Evolutionary conservation across 352 stramenopile genomes (phyloP), one percentile per base, ranked within the genome.

Genomic region (Phytophthora sp.): DNA sequence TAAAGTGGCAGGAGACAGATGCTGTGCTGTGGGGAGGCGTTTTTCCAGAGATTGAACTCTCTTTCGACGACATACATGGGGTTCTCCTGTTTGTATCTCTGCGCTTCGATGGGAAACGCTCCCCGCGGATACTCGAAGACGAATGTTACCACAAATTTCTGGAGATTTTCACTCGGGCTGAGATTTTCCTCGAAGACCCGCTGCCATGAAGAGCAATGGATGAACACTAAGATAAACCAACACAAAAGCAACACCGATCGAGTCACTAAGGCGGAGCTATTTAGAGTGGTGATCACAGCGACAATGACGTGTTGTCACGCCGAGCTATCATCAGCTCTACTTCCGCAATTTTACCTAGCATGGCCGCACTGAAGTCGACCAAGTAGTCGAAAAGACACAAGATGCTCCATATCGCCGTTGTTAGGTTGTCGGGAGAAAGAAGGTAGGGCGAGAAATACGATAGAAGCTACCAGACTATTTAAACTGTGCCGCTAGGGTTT

Each of bases 1-100:
- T 98, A 27, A 88, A 86, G 27, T 99, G 97, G 86, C 51, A 93
- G 46, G 97, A 99, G 70, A 81, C 72, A 4, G 80, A 98, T 45
- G 63, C 74, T 5, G 46, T 73, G 30, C 69, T 96, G 27, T 99
- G 94, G 95, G 91, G 90, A 26, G 86, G 91, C 8, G 67, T 82
- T 42, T 58, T 72, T 5, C 96, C 95, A 2, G 70, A 79, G 15
- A 83, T 99, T 23, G 89, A 97, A 45, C 60, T 95, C 13, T 54
- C 64, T 45, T 86, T 84, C 59, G 65, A 93, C 59, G 82, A 86
- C 44, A 83, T 78, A 57, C 80, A 90, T 60, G 66, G 51, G 11
- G 89, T 91, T 62, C 39, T 87, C 47, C 62, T 91, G 23, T 89
- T 82, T 31, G 84, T 84, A 59, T 61, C 74, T 30, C 51, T 92